These are phyloP conservation scores for Cyberlindnera mississippiensis DNA, from an alignment of 805 yeast genomes.

Conservation along the genomic window DNA sequence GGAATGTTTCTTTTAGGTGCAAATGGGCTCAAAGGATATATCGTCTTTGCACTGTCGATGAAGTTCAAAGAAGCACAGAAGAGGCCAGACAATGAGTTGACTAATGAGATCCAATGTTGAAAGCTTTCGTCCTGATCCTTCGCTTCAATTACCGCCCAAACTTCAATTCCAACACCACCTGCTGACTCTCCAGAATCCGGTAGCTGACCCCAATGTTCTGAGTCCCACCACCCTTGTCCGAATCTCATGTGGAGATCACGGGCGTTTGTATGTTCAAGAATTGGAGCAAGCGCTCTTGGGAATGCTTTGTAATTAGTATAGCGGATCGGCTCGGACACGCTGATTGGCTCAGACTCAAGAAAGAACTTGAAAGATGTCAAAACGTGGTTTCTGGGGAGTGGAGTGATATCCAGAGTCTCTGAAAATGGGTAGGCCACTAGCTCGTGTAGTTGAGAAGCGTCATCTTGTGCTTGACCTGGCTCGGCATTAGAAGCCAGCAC, in stretches of 20 bases:
- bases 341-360: constrained; percentile 46
- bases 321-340: constrained; percentile 20
- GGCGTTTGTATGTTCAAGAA: constrained; percentile 60
- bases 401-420: constrained; percentile 61
- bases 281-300: constrained; percentile 78
- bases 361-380: constrained; percentile 70
- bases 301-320: constrained; percentile 59
- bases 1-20: constrained; percentile 27
- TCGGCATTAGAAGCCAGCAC: too few relatives aligned
- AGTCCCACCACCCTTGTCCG: constrained; percentile 94
- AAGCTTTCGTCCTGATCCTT: constrained; percentile 49
- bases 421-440: constrained; percentile 38
- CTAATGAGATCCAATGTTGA: constrained; percentile 63
- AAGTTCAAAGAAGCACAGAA: constrained; percentile 94
- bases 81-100: constrained; percentile 78
- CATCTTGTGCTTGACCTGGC: not conserved
- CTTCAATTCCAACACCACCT: constrained; percentile 95
- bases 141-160: constrained; percentile 85
- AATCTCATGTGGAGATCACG: constrained; percentile 81
- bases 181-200: constrained; percentile 67
- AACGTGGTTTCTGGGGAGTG: constrained; percentile 69
- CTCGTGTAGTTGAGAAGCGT: not conserved
- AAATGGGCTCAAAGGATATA: constrained; percentile 50
- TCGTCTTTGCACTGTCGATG: constrained; percentile 74
- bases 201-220: constrained; percentile 78